Base-by-base conservation (phyloP, 73 alveolate genomes). In the Tetrahymena borealis region DNA sequence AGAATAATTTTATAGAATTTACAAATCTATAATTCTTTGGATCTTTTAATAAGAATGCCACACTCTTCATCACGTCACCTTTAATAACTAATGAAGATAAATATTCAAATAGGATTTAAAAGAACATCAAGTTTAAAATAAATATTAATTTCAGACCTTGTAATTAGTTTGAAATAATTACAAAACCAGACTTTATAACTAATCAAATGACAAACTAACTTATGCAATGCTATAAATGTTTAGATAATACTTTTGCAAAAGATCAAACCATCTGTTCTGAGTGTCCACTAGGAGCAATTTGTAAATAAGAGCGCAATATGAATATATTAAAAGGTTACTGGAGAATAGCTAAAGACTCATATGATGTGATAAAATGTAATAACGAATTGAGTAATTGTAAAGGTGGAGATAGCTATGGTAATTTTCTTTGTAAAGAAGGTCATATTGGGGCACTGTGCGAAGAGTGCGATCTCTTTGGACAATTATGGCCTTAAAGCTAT, bases 371-470 rank as follows among this genome's bases (percentile, higher is more conserved):
- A 1, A 3, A 91, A 32, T 91, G 94, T 77, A 33, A 33, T 28
- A 41, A 91, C 39, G 39, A 43, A 60, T 38, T 91, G 2, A 12
- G 12, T 11, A 91, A 91, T 33, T 91, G 94, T 91, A 35, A n/a
- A 36, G 94, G 94, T 16, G 94, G 94, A 60, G n/a, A 7, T 40
- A 91, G 33, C 5, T 78, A 32, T 43, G 94, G 94, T 32, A 79
- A 91, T 91, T 36, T 20, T 4, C 41, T 39, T 11, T 91, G 94
- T 38, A 33, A 13, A 33, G 78, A 91, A 32, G 94, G 94, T 13
- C 91, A 91, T 33, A 37, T 91, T 0, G 94, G 94, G 32, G 94
- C 94, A 13, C 40, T 91, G 43, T 91, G 94, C 33, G 94, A 91
- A 91, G 91, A 91, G 40, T 91, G 94, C 40, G 94, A 91, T 35